These are phyloP conservation scores for Cyclostephanos invisitatus DNA, from an alignment of 108 stramenopile species.

Conservation along the genomic window DNA sequence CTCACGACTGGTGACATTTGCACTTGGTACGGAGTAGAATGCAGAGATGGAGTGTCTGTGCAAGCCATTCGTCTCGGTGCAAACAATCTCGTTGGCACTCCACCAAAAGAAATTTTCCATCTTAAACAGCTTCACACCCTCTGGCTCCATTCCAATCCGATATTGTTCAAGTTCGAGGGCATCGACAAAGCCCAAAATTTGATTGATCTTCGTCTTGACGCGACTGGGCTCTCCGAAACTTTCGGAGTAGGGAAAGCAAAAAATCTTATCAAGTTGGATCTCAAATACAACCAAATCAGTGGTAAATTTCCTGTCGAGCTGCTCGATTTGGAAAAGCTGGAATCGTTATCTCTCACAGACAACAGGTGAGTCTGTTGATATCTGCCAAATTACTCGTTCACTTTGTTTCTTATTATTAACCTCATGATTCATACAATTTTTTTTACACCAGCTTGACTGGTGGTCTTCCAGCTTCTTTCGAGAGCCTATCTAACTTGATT, in stretches of 20 bases:
- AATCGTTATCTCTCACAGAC: constrained; percentile 54
- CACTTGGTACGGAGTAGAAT: constrained; percentile 76
- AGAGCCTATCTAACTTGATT: constrained; percentile 22
- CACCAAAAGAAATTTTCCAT: constrained; percentile 75
- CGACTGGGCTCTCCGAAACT: constrained; percentile 71
- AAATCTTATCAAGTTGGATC: constrained; percentile 67
- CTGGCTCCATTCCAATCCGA: constrained; percentile 85
- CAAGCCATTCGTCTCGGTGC: constrained; percentile 71
- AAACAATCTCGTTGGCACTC: constrained; percentile 74
- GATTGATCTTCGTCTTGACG: constrained; percentile 68
- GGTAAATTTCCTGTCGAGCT: constrained; percentile 67
- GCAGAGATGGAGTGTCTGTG: constrained; percentile 59
- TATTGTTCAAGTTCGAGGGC: constrained; percentile 73
- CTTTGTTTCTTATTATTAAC: constrained; percentile 1
- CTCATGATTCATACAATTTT: not conserved
- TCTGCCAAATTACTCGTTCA: not conserved
- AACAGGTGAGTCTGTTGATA: constrained; percentile 40
- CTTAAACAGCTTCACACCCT: constrained; percentile 65
- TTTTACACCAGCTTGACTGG: constrained; percentile 35
- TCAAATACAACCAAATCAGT: constrained; percentile 75
- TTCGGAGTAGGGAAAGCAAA: constrained; percentile 62
- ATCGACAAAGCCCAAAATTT: constrained; percentile 73
- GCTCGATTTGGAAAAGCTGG: constrained; percentile 49
- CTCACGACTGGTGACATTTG: constrained; percentile 63
- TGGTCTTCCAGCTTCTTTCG: constrained; percentile 33